phyloP scores from a whole-genome alignment of 225 moss, liverwort and hornwort species.

The Polytrichum formosum region DNA sequence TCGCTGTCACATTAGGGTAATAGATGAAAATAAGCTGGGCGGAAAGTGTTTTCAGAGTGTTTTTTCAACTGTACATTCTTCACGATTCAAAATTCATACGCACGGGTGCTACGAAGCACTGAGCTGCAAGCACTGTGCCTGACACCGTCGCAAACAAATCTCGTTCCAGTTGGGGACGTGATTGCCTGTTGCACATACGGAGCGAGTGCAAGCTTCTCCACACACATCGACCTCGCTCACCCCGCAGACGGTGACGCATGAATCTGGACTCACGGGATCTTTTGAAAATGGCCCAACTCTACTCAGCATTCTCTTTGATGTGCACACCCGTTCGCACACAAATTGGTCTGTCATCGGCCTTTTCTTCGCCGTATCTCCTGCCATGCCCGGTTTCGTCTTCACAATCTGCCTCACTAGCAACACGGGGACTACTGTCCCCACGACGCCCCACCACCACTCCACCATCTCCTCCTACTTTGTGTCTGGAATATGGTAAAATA shows the following conservation, averaged over 20 bases:
- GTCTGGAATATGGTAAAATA: not conserved
- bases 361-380: constrained; percentile 74
- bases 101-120: not conserved
- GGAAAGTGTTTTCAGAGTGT: no score
- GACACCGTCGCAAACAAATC: constrained; percentile 88
- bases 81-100: no score
- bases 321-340: constrained; percentile 94
- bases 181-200: constrained; percentile 87
- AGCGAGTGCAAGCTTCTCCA: constrained; percentile 80
- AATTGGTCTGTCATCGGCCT: constrained; percentile 67
- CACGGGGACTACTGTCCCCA: constrained; percentile 88
- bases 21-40: no score
- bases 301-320: constrained; percentile 87
- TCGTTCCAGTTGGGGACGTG: constrained; percentile 99
- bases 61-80: no score
- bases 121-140: constrained; percentile 87
- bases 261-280: constrained; percentile 75
- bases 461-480: constrained; percentile 45
- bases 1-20: no score
- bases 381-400: constrained; percentile 58
- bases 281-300: constrained; percentile 95
- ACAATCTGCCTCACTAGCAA: constrained; percentile 82
- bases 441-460: constrained; percentile 99
- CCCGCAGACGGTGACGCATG: constrained; percentile 94
- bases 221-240: constrained; percentile 96